These are phyloP conservation scores for Spinacia oleracea DNA, from an alignment of 179 eudicot species.

Conservation along the genomic window DNA sequence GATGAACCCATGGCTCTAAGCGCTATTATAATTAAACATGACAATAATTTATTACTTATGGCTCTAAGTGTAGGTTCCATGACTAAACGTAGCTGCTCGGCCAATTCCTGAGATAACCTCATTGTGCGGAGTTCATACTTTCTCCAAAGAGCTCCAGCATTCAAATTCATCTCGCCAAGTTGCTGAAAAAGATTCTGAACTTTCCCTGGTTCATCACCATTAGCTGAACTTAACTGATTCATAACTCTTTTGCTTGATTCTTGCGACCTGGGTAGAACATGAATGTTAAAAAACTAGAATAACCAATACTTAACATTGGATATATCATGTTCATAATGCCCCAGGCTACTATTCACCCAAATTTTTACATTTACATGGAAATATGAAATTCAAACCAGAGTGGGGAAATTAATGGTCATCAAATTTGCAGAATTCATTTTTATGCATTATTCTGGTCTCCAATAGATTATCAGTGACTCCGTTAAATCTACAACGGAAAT, in stretches of 20 bases:
- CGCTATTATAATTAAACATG: too few species aligned
- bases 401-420: neutral
- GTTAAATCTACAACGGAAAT: neutral
- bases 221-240: too few species aligned
- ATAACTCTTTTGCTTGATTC: conserved; percentile 95
- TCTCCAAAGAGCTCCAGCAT: too few species aligned
- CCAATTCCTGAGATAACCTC: too few species aligned
- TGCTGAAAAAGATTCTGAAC: too few species aligned
- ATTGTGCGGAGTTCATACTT: too few species aligned
- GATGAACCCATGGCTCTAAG: too few species aligned
- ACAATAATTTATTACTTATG: too few species aligned
- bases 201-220: too few species aligned
- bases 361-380: neutral
- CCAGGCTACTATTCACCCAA: neutral
- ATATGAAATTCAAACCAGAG: neutral
- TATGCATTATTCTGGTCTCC: neutral
- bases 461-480: neutral
- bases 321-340: neutral
- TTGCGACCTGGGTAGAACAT: conserved; percentile 61
- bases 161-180: too few species aligned
- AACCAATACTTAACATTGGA: neutral
- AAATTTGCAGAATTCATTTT: neutral
- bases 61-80: too few species aligned
- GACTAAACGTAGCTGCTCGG: too few species aligned
- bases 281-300: neutral